A percentile compares a stretch with the other conserved stretches of the same genome.
These are phyloP conservation scores for Kodamaea nitidulidarum DNA, from an alignment of 805 yeast genomes.

Conservation along the genomic window DNA sequence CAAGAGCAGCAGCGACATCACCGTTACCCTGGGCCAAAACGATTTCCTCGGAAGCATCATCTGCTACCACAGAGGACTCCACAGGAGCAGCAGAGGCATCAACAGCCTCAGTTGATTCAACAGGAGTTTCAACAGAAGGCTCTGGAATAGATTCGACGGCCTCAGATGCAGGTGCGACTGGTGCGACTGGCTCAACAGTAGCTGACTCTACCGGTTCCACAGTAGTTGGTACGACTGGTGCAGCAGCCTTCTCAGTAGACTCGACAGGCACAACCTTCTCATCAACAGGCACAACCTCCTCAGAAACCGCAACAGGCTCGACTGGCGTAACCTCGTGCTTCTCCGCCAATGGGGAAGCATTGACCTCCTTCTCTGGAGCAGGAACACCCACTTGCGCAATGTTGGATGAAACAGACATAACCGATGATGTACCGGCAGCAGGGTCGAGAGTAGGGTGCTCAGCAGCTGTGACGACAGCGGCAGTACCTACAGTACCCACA, in stretches of 20 bases:
- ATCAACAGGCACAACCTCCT: slow-evolving; percentile 4
- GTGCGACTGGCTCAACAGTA: slow-evolving; percentile 1
- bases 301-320: slow-evolving; percentile 6
- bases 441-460: slow-evolving; percentile 5
- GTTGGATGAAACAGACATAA: slow-evolving; percentile 5
- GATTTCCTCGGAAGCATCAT: slow-evolving; percentile 27
- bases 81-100: slow-evolving; percentile 13
- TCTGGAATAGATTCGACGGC: slow-evolving; percentile 1
- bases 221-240: slow-evolving; percentile 1
- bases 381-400: slow-evolving; percentile 7
- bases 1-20: slow-evolving; percentile 32
- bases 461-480: slow-evolving; percentile 16
- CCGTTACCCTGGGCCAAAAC: slow-evolving; percentile 37
- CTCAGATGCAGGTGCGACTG: too few relatives aligned
- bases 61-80: slow-evolving; percentile 12
- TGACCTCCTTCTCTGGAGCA: slow-evolving; percentile 8
- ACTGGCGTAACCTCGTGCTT: not conserved
- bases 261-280: not conserved
- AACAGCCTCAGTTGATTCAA: not conserved
- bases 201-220: too few relatives aligned
- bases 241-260: not conserved
- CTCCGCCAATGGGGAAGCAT: slow-evolving; percentile 8
- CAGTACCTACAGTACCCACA: slow-evolving; percentile 17
- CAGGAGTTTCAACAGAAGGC: slow-evolving; percentile 9
- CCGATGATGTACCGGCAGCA: slow-evolving; percentile 5